Evolutionary conservation across 2,329 filamentous ascomycete species (phyloP), one percentile per base, ranked within the genome.

Genomic region (Cladosporium phlei): DNA sequence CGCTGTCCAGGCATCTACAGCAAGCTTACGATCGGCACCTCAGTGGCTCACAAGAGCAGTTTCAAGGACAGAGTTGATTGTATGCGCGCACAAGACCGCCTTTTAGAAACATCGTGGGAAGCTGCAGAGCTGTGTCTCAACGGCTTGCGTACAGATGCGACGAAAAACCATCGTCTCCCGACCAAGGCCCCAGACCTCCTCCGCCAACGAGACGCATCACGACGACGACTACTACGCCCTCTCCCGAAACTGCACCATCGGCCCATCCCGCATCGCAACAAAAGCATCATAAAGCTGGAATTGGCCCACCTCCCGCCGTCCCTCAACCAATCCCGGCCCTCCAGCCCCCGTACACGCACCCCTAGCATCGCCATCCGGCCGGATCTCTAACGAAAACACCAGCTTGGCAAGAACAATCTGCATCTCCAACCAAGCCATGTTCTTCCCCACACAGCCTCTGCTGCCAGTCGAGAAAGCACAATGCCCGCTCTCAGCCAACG

Each of bases 401-500:
- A 54, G 11, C 37, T 53, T 53, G 20, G 51, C 46, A 28, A 51
- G 44, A 5, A 54, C 49, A 11, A 54, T 45, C 52, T 50, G 44
- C 52, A 54, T 52, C 35, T 54, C 52, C 45, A 54, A 11, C 49
- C 52, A 54, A 3, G 52, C 52, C 40, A 52, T 32, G 16, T 54
- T 45, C 38, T 86, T 87, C 0, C 84, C 84, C 47, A 87, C 85
- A 57, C 84, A 88, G 2, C 83, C 82, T 11, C 83, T 69, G 0
- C 82, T 79, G 0, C 84, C 85, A 52, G 85, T 70, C 37, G 78
- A 82, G 58, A 88, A 88, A 2, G 86, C 83, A 52, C 83, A 88
- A 66, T 87, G 90, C 1, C 86, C 86, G 38, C 73, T 75, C 45
- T 83, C 77, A 1, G 85, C 83, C 8, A 50, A 7, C 5, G 51